These are phyloP conservation scores for Dipodascopsis tothii DNA, from an alignment of 805 yeast genomes.

Conservation along the genomic window DNA sequence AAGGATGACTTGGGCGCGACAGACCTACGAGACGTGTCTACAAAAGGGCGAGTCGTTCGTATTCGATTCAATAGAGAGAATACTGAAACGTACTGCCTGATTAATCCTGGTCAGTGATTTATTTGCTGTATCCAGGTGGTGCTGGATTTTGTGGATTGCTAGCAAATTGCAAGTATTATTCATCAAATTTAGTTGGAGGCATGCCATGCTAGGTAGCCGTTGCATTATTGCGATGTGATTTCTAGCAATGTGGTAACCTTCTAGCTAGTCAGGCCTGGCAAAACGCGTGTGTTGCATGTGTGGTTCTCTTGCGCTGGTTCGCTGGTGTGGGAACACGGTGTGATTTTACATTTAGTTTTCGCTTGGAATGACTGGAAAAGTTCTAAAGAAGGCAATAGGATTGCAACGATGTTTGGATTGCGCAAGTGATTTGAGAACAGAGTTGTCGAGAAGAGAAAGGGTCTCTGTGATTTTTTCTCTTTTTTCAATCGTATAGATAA, in stretches of 20 bases:
- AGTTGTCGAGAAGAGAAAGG: neutral
- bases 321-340: no score
- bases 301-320: no score
- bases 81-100: constrained; percentile 6
- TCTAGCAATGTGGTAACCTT: constrained; percentile 20
- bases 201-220: constrained; percentile 22
- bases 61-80: constrained; percentile 1
- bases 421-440: neutral
- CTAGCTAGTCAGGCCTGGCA: constrained; percentile 20
- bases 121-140: constrained; percentile 12
- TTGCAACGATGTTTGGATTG: neutral
- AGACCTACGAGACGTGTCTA: constrained; percentile 8
- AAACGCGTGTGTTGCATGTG: no score
- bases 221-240: constrained; percentile 17
- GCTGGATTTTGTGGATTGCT: constrained; percentile 30
- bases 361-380: constrained; percentile 23
- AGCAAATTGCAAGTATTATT: constrained; percentile 29
- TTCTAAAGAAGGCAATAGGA: constrained; percentile 26
- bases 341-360: no score
- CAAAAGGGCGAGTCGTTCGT: constrained; percentile 1
- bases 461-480: no score
- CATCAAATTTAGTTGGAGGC: constrained; percentile 22
- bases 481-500: constrained; percentile 1
- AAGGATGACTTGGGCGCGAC: neutral
- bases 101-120: constrained; percentile 7